These are phyloP conservation scores for Metarhizium humberi DNA, from an alignment of 2,329 filamentous ascomycete species.

Conservation along the genomic window DNA sequence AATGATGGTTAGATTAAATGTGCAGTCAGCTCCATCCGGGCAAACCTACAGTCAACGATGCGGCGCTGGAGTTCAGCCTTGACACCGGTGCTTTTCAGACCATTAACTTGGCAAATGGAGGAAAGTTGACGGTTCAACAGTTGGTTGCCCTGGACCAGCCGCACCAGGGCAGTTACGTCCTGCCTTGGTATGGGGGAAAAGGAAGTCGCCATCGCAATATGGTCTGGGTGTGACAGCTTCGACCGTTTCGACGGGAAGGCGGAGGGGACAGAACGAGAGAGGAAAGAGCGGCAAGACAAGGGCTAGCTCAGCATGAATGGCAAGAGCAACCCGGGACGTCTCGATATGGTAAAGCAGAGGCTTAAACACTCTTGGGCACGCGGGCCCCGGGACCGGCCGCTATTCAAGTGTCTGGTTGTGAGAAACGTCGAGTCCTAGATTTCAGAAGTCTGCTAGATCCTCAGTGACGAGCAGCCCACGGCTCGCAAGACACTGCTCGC, in stretches of 20 bases:
- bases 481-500: background rate
- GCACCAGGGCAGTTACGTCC: slow-evolving; percentile 36
- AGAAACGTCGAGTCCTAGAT: too few species aligned
- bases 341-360: background rate
- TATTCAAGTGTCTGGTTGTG: too few species aligned
- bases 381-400: too few species aligned
- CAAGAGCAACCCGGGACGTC: background rate
- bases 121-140: slow-evolving; percentile 60
- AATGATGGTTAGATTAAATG: slow-evolving; percentile 5
- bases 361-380: background rate
- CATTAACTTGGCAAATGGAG: slow-evolving; percentile 64
- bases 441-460: too few species aligned
- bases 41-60: slow-evolving; percentile 64
- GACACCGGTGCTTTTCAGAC: slow-evolving; percentile 69
- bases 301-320: background rate
- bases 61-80: slow-evolving; percentile 75
- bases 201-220: slow-evolving; percentile 14
- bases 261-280: background rate
- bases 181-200: slow-evolving; percentile 21
- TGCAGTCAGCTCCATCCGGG: background rate
- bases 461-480: too few species aligned
- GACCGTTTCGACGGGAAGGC: background rate
- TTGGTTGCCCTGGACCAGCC: slow-evolving; percentile 31
- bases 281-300: background rate
- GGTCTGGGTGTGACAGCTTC: background rate